Conservation (phyloP, 495 filamentous ascomycete genomes). For the Talaromyces ruber region DNA sequence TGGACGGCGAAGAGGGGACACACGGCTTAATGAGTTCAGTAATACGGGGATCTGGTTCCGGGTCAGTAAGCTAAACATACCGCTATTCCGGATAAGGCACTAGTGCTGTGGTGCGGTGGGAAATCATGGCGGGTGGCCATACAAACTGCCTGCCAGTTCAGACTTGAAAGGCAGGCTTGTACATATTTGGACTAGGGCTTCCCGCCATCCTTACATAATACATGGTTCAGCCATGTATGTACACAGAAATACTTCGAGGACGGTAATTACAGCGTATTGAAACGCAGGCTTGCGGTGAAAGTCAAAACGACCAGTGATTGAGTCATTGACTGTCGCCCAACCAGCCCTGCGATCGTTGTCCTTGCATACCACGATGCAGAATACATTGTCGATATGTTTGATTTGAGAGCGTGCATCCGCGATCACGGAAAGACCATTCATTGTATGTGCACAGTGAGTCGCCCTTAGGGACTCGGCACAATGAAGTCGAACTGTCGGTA, state of each 20-base stretch:
- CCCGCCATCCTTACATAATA: not conserved
- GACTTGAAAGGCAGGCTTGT: not conserved
- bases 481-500: not conserved
- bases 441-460: not conserved
- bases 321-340: not conserved
- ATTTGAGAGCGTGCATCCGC: too few species aligned
- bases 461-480: not conserved
- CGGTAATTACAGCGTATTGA: not conserved
- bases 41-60: slow-evolving; percentile 4
- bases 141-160: not conserved
- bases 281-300: not conserved
- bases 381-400: not conserved
- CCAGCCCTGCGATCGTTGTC: not conserved
- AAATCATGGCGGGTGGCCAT: not conserved
- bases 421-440: too few species aligned
- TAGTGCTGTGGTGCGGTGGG: not conserved
- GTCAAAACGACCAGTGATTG: not conserved
- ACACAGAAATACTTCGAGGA: not conserved
- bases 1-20: not conserved
- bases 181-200: not conserved
- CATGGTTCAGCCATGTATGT: not conserved
- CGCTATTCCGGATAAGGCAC: not conserved
- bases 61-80: not conserved
- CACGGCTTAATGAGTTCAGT: not conserved
- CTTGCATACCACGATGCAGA: not conserved